Evolutionary conservation across 306 rosid species (phyloP).

Genomic region (Geum urbanum): DNA sequence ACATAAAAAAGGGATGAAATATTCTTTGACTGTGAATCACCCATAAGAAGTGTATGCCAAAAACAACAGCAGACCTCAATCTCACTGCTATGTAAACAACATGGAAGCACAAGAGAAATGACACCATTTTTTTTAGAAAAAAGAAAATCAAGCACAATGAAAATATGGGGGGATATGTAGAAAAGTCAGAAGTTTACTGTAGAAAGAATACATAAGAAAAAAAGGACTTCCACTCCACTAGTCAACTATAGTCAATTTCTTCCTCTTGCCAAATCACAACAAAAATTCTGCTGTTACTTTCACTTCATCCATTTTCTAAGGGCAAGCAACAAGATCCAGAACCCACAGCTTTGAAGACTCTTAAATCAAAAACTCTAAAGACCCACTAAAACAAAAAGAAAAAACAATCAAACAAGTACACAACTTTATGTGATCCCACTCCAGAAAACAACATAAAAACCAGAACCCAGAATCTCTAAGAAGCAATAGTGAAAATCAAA

Average conservation of each 20-base stretch:
- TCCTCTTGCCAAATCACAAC: neutral
- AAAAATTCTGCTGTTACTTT: conserved; percentile 2
- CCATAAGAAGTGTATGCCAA: neutral
- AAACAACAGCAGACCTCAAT: neutral
- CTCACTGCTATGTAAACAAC: too few species aligned
- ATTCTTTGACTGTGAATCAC: neutral
- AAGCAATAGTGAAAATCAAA: neutral
- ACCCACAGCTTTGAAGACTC: conserved; percentile 8
- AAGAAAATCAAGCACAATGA: neutral
- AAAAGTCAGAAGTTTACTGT: neutral
- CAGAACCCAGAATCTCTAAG: neutral
- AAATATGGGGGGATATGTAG: neutral
- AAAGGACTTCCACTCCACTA: neutral
- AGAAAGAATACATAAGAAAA: neutral
- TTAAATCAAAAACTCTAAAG: neutral
- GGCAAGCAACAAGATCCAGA: conserved; percentile 3
- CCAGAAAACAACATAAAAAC: neutral
- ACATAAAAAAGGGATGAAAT: neutral
- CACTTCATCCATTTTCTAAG: neutral
- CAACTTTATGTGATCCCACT: conserved; percentile 5
- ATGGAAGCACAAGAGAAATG: neutral
- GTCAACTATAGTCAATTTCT: neutral
- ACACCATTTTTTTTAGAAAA: neutral
- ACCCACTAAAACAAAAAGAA: neutral
- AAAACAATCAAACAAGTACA: conserved; percentile 17